Base-by-base conservation (phyloP, 352 stramenopile genomes). In the Pythium oligandrum region DNA sequence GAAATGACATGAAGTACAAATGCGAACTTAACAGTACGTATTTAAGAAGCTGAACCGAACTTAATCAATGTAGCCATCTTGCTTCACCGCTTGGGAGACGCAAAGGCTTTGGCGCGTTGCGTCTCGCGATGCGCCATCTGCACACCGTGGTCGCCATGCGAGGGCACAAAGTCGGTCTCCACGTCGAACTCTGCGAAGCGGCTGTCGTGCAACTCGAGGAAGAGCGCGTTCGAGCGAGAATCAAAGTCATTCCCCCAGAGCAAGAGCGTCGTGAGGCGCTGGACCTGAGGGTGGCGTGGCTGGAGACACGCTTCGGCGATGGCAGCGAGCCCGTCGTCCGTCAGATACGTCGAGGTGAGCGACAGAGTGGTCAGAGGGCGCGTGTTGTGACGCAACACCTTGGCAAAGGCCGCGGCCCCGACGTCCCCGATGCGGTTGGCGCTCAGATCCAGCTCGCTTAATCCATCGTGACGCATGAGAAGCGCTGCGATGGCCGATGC, bases 191-290 rank as follows among this genome's bases (percentile, higher is more conserved):
- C 51, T 31, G 62, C 39, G 40, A 85, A 80, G 4, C 64, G 61
- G 4, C 64, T 67, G 4, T 55, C 48, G 36, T 64, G 73, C 11
- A 90, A 59, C 42, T 83, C 64, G 8, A 73, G 26, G 47, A 88
- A 72, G 1, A 76, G 44, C 26, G 35, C 44, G 4, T 69, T 64
- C 2, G 73, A 66, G 31, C 52, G 50, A 5, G 50, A 44, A 17
- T 78, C 77, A 59, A 88, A 90, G 54, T 84, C 68, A 57, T 90
- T 90, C 6, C 71, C 80, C 77, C 75, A 90, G 6, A 90, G 65
- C 34, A 88, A 43, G 40, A 90, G 56, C 32, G 55, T 77, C 36
- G 54, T 48, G 6, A 90, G 61, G 32, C 40, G 59, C 32, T 55
- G 70, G 3, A 35, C 51, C 8, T 68, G 57, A 0, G 58, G 37